Conservation (phyloP, 371 early-diverging fungal genomes). For the Nematocida ironsii region DNA sequence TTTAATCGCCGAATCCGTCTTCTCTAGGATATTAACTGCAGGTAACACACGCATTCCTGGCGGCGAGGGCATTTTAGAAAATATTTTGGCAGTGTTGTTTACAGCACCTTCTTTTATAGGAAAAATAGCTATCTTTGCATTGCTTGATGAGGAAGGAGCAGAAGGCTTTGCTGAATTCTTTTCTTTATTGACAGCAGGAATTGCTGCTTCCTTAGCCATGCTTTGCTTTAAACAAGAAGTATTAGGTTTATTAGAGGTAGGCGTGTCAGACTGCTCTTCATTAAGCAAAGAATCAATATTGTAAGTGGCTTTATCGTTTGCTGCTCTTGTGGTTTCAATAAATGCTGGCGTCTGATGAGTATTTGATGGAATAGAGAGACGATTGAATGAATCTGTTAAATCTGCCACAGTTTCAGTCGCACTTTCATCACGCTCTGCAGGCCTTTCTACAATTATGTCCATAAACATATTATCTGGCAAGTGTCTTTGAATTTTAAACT, state of each 20-base stretch:
- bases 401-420: neutral
- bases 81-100: slow-evolving; percentile 1
- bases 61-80: slow-evolving; percentile 26
- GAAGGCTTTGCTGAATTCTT: neutral
- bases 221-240: neutral
- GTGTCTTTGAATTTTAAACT: neutral
- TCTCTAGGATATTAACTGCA: slow-evolving; percentile 3
- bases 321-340: neutral
- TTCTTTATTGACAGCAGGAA: neutral
- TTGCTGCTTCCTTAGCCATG: neutral
- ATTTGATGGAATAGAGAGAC: too few species aligned
- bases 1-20: neutral
- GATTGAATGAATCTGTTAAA: neutral
- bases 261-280: neutral
- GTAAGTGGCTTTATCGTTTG: neutral
- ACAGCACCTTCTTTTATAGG: neutral
- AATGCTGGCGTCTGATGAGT: neutral
- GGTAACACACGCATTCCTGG: slow-evolving; percentile 15
- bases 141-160: neutral
- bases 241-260: neutral
- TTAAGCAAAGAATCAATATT: neutral
- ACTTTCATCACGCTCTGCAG: neutral
- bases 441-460: slow-evolving; percentile 32
- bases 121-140: neutral
- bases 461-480: slow-evolving; percentile 33